Evolutionary conservation across 495 filamentous ascomycete species (phyloP).

Genomic region (Tetracladium setigerum): DNA sequence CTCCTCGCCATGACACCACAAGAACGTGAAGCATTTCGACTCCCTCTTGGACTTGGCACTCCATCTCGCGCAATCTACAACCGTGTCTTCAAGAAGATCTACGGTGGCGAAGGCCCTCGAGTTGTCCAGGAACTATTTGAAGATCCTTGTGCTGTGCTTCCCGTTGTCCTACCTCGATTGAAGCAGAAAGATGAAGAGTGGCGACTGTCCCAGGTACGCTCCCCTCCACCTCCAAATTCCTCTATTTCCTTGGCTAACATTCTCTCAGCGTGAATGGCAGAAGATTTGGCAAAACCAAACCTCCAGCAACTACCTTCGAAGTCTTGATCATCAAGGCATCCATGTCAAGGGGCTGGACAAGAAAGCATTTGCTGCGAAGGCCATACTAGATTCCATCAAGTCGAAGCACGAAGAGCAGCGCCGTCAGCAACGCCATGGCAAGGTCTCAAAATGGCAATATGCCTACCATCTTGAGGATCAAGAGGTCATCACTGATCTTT

Average conservation of each 20-base stretch:
- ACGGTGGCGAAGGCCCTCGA: constrained; percentile 73
- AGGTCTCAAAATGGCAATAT: constrained; percentile 62
- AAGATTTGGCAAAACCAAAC: constrained; percentile 97
- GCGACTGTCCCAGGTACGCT: constrained; percentile 68
- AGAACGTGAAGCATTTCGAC: constrained; percentile 63
- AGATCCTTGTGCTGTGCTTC: constrained; percentile 73
- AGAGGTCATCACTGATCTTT: constrained; percentile 72
- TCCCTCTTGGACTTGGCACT: constrained; percentile 79
- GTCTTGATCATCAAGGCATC: constrained; percentile 91
- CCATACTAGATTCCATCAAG: constrained; percentile 76
- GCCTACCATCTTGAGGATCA: constrained; percentile 64
- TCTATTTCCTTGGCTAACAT: background rate
- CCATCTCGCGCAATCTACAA: constrained; percentile 95
- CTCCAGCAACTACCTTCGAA: constrained; percentile 84
- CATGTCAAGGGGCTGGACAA: constrained; percentile 78
- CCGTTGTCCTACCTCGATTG: constrained; percentile 75
- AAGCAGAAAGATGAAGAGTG: constrained; percentile 96
- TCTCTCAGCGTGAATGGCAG: constrained; percentile 80
- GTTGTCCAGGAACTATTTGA: constrained; percentile 78
- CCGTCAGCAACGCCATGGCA: constrained; percentile 51
- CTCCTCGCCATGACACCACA: constrained; percentile 65
- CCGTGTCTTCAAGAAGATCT: constrained; percentile 97
- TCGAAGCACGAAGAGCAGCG: constrained; percentile 81
- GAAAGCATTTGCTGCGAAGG: constrained; percentile 79
- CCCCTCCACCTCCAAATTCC: background rate